Percentiles rank a stretch among this genome's conserved stretches.
phyloP scores from a whole-genome alignment of 2,329 filamentous ascomycete genomes.

The Aspergillus transmontanensis region DNA sequence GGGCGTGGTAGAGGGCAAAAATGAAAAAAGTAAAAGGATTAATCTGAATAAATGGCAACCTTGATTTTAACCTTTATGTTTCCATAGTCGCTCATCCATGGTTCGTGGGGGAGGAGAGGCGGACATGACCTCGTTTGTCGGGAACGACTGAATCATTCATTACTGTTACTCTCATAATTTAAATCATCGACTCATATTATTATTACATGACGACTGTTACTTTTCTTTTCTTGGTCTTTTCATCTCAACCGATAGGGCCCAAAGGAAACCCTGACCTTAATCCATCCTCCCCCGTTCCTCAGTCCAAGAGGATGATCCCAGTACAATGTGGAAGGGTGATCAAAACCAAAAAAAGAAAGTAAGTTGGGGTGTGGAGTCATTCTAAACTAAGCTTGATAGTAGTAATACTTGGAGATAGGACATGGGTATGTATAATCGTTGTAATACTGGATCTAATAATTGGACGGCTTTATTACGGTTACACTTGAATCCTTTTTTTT shows the following conservation, averaged over 20 bases:
- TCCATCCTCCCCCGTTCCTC: background rate
- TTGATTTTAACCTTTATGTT: slow-evolving; percentile 23
- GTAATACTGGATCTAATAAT: slow-evolving; percentile 7
- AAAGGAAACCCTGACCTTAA: background rate
- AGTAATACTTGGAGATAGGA: slow-evolving; percentile 6
- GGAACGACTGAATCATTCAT: slow-evolving; percentile 8
- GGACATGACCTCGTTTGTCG: slow-evolving; percentile 7
- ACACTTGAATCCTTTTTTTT: background rate
- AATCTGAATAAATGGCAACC: slow-evolving; percentile 17
- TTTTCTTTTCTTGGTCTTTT: background rate
- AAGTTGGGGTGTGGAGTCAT: slow-evolving; percentile 11
- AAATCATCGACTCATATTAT: background rate
- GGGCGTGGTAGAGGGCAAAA: background rate
- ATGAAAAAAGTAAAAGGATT: slow-evolving; percentile 3
- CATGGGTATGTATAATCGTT: slow-evolving; percentile 5
- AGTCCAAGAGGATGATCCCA: slow-evolving; percentile 4
- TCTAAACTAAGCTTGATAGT: slow-evolving; percentile 10
- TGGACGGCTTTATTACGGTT: slow-evolving; percentile 3
- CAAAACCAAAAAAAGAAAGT: slow-evolving; percentile 9
- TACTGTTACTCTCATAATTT: background rate
- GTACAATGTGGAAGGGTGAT: slow-evolving; percentile 7
- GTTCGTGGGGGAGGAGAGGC: slow-evolving; percentile 16
- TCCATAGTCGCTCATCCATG: slow-evolving; percentile 26
- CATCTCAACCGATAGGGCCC: background rate
- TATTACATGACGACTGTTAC: background rate